phyloP scores from a whole-genome alignment of 257 asterid species.

The Henckelia pumila region DNA sequence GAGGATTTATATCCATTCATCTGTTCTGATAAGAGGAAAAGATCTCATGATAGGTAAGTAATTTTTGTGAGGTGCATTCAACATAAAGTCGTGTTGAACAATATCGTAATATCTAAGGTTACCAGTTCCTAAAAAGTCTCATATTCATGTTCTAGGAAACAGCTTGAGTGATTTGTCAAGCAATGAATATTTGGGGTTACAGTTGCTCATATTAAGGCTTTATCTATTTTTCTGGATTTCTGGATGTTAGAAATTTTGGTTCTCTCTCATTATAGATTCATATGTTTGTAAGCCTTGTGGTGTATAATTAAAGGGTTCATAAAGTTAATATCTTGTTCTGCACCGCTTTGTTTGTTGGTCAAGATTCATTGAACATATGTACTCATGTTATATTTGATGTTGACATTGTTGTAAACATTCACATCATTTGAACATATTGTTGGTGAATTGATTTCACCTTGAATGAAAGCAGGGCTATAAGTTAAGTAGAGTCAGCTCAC shows the following conservation, averaged over 20 bases:
- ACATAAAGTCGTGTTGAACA: slow-evolving; percentile 4
- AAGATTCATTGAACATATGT: background rate
- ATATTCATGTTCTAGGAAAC: background rate
- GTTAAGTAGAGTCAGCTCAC: background rate
- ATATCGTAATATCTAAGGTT: background rate
- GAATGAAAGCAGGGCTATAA: background rate
- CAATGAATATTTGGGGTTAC: background rate
- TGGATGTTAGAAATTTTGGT: background rate
- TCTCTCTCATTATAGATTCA: background rate
- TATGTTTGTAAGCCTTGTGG: background rate
- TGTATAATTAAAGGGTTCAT: background rate
- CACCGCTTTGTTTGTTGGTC: background rate
- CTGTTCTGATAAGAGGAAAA: slow-evolving; percentile 43
- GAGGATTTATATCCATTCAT: slow-evolving; percentile 48
- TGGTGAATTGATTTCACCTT: background rate
- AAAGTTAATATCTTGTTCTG: background rate
- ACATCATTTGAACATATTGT: background rate
- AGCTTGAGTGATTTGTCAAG: background rate
- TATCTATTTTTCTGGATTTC: background rate
- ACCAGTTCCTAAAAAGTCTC: background rate
- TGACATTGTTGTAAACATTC: background rate
- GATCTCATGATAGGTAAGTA: slow-evolving; percentile 51
- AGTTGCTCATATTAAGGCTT: background rate
- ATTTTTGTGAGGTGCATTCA: slow-evolving; percentile 2
- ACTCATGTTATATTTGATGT: background rate